phyloP scores from a whole-genome alignment of 495 filamentous ascomycete genomes.

The Melanomma pulvis-pyrius region DNA sequence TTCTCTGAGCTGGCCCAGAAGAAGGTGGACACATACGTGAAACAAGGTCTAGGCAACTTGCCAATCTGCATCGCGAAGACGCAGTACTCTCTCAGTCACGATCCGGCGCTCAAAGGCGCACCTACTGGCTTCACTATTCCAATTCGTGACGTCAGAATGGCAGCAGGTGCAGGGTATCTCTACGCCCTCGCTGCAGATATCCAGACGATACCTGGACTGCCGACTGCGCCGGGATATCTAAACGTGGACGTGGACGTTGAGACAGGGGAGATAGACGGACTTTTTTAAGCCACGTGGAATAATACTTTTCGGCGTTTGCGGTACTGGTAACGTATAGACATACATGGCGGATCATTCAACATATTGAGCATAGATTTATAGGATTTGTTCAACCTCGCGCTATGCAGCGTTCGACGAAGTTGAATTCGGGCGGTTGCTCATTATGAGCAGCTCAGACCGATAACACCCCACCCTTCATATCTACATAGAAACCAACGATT shows the following conservation, averaged over 20 bases:
- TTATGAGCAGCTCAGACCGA: neutral
- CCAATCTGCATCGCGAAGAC: constrained; percentile 98
- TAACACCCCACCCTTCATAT: too few relatives aligned
- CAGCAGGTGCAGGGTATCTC: constrained; percentile 90
- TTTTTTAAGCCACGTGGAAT: constrained; percentile 65
- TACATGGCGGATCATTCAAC: constrained; percentile 17
- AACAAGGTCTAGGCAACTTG: constrained; percentile 87
- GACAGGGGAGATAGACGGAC: constrained; percentile 92
- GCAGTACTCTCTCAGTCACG: constrained; percentile 94
- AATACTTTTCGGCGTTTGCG: neutral
- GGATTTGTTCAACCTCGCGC: neutral
- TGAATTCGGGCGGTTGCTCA: neutral
- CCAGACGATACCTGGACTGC: constrained; percentile 94
- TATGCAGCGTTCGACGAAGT: too few relatives aligned
- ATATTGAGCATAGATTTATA: constrained; percentile 15
- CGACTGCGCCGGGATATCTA: constrained; percentile 92
- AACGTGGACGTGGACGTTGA: constrained; percentile 93
- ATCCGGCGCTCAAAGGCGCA: constrained; percentile 92
- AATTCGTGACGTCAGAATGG: constrained; percentile 90
- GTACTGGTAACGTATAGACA: neutral
- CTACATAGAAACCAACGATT: constrained; percentile 3
- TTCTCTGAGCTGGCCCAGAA: constrained; percentile 92
- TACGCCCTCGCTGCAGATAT: constrained; percentile 97
- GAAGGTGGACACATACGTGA: constrained; percentile 92
- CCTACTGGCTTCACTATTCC: constrained; percentile 94